Evolutionary conservation across 2,329 filamentous ascomycete species (phyloP).

Genomic region (Leptodontidium sp.): DNA sequence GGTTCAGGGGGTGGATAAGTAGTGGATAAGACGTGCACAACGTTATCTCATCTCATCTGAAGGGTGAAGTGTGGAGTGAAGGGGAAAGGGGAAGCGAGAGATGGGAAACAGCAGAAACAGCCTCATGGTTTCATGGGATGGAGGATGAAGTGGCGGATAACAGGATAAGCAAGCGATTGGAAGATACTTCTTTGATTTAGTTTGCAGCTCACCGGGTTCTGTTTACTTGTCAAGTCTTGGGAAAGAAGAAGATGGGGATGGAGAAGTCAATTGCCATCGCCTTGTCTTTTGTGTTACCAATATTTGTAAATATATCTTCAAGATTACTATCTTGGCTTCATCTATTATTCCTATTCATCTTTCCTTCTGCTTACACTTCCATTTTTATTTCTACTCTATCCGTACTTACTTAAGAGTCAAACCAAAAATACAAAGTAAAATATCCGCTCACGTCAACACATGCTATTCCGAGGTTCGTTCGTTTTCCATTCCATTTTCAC

Average conservation of each 20-base stretch:
- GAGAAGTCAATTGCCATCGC: not conserved
- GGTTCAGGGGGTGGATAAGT: not conserved
- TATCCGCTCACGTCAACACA: not conserved
- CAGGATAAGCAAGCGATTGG: no score
- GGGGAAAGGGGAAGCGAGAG: not conserved
- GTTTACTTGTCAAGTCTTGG: not conserved
- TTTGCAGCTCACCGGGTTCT: no score
- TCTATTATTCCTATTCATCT: not conserved
- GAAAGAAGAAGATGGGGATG: slow-evolving; percentile 12
- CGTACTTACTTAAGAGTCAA: no score
- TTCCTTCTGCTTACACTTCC: not conserved
- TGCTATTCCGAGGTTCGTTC: not conserved
- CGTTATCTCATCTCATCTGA: not conserved
- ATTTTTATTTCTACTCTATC: not conserved
- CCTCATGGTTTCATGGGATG: not conserved
- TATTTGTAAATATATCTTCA: not conserved
- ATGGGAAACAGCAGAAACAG: not conserved
- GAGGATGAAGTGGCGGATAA: no score
- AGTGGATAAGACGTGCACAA: not conserved
- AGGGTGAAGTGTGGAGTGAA: not conserved
- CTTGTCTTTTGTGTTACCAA: not conserved
- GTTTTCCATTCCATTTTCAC: not conserved
- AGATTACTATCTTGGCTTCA: not conserved
- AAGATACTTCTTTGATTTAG: no score
- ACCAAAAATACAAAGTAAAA: no score